Evolutionary conservation across 1,284 basidiomycete species (phyloP).

Genomic region (Pseudozyma sp.): DNA sequence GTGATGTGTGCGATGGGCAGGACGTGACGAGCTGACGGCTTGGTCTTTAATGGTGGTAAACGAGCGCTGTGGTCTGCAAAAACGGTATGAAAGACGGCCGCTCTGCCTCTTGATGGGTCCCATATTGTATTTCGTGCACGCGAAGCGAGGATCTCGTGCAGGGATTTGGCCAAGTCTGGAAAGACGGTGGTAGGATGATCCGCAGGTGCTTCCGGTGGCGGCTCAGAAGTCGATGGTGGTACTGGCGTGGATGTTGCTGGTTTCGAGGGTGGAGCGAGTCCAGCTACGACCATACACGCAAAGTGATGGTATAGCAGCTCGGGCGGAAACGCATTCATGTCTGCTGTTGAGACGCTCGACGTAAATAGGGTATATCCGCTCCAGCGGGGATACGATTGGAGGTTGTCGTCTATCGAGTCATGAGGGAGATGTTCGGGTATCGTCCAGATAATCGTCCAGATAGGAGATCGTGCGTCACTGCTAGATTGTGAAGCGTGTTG

Average conservation of each 20-base stretch:
- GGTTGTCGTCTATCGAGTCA: neutral
- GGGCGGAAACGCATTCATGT: conserved; percentile 63
- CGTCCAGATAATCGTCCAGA: neutral
- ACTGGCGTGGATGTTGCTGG: conserved; percentile 5
- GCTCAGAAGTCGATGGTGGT: conserved; percentile 7
- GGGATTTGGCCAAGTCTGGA: conserved; percentile 43
- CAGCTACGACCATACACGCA: conserved; percentile 62
- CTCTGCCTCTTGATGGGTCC: conserved; percentile 51
- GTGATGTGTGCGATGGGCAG: conserved; percentile 27
- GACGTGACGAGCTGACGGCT: conserved; percentile 70
- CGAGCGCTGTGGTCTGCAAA: conserved; percentile 73
- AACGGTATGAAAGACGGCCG: conserved; percentile 58
- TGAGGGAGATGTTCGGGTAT: neutral
- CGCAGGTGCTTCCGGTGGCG: conserved; percentile 6
- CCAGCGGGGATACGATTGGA: too few relatives aligned
- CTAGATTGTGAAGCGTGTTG: neutral
- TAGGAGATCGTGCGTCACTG: neutral
- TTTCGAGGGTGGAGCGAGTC: conserved; percentile 44
- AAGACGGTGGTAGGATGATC: conserved; percentile 33
- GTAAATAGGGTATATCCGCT: too few relatives aligned
- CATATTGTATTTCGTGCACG: conserved; percentile 49
- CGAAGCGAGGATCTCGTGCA: conserved; percentile 51
- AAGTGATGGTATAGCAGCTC: conserved; percentile 64
- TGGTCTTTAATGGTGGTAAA: conserved; percentile 86
- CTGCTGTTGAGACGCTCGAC: neutral